Percentiles rank a stretch among this genome's conserved stretches.
These are phyloP conservation scores for Epichloe coenophiala DNA, from an alignment of 2,329 filamentous ascomycete genomes.

Conservation along the genomic window DNA sequence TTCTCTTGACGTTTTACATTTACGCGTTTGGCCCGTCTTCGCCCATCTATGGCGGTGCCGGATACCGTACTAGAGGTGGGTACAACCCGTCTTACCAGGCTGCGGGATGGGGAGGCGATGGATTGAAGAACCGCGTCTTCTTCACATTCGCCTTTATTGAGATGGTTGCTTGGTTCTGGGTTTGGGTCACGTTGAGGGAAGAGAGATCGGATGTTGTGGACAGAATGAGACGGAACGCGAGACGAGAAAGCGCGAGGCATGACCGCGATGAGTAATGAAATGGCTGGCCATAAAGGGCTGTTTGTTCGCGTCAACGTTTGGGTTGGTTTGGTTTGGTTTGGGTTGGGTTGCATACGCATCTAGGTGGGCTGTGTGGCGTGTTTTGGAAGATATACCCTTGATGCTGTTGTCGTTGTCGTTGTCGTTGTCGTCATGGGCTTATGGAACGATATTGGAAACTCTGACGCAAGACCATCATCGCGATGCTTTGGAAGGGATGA, in stretches of 20 bases:
- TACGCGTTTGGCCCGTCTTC: slow-evolving; percentile 45
- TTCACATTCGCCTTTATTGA: slow-evolving; percentile 81
- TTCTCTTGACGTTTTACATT: slow-evolving; percentile 48
- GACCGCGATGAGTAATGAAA: background rate
- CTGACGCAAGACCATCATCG: too few relatives aligned
- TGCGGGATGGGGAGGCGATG: slow-evolving; percentile 41
- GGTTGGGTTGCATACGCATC: background rate
- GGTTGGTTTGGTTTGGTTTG: background rate
- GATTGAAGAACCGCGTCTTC: slow-evolving; percentile 69
- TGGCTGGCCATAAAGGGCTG: background rate
- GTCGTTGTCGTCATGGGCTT: too few relatives aligned
- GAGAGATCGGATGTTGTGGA: slow-evolving; percentile 35
- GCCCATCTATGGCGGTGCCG: slow-evolving; percentile 27
- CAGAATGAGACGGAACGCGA: slow-evolving; percentile 20
- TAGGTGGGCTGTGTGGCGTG: background rate
- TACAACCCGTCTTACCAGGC: slow-evolving; percentile 20
- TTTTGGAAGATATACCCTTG: background rate
- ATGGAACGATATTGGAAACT: too few relatives aligned
- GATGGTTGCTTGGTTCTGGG: slow-evolving; percentile 79
- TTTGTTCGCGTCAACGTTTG: background rate
- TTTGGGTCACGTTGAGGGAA: slow-evolving; percentile 56
- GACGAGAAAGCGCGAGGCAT: slow-evolving; percentile 5
- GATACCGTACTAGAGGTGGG: slow-evolving; percentile 13
- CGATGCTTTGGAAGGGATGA: too few relatives aligned
- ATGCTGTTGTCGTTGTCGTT: too few relatives aligned